A percentile compares a stretch with the other conserved stretches of the same genome.
phyloP scores from a whole-genome alignment of 371 early-diverging fungal genomes.

The Mucor irregularis region DNA sequence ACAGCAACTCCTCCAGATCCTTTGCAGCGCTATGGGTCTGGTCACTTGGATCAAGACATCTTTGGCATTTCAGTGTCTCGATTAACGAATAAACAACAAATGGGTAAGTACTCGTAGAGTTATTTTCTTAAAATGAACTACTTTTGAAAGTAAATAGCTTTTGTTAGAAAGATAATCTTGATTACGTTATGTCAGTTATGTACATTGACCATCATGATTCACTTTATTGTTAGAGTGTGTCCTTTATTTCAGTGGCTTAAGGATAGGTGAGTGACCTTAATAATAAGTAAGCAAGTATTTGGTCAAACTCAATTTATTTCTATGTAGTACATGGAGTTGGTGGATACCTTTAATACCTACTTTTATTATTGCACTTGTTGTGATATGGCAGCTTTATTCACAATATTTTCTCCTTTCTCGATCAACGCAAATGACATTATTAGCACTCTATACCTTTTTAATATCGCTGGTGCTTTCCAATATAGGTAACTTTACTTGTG shows the following conservation, averaged over 20 bases:
- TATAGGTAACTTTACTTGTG: slow-evolving; percentile 4
- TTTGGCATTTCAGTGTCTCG: slow-evolving; percentile 29
- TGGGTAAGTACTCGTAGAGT: slow-evolving; percentile 8
- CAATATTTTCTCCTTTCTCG: slow-evolving; percentile 15
- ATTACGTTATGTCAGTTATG: slow-evolving; percentile 60
- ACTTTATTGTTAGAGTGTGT: slow-evolving; percentile 17
- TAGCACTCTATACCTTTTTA: neutral
- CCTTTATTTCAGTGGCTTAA: slow-evolving; percentile 27
- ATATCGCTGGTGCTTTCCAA: slow-evolving; percentile 14
- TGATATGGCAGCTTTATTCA: slow-evolving; percentile 22
- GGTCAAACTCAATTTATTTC: too few relatives aligned
- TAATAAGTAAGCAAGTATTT: too few relatives aligned
- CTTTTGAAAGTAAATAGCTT: neutral
- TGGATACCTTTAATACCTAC: slow-evolving; percentile 18
- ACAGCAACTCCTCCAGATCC: slow-evolving; percentile 18
- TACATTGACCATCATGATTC: slow-evolving; percentile 32
- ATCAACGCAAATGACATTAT: slow-evolving; percentile 1
- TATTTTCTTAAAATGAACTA: neutral
- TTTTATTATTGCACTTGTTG: neutral
- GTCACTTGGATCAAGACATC: slow-evolving; percentile 25
- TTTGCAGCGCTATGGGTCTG: slow-evolving; percentile 22
- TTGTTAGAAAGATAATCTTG: slow-evolving; percentile 20
- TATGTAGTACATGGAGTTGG: slow-evolving; percentile 17
- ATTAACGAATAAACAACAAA: slow-evolving; percentile 15
- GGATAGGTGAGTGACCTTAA: slow-evolving; percentile 7